These are phyloP conservation scores for carrot (Daucus carota) DNA, from an alignment of 129 eudicot genomes.

Conservation along the genomic window DH1_v3.0 NC_030382.2:44440501-44441000, in stretches of 20 bases:
- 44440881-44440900: constrained; percentile 77
- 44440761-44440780: neutral
- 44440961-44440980: constrained; percentile 16
- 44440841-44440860: neutral
- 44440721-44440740: neutral
- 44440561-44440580: neutral
- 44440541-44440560: neutral
- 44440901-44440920: constrained; percentile 99
- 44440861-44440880: constrained; percentile 5
- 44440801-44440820: neutral
- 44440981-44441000: neutral
- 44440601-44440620: neutral
- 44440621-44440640: neutral
- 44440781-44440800: neutral
- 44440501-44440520: neutral
- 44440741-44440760: neutral
- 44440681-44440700: neutral
- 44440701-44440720: neutral
- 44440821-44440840: neutral
- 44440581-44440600: neutral
- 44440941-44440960: constrained; percentile 50
- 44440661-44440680: neutral
- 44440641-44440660: neutral
- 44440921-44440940: constrained; percentile 93
- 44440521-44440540: neutral